Conservation (phyloP, 2,329 filamentous ascomycete species). For the Pseudogymnoascus sp. region DNA sequence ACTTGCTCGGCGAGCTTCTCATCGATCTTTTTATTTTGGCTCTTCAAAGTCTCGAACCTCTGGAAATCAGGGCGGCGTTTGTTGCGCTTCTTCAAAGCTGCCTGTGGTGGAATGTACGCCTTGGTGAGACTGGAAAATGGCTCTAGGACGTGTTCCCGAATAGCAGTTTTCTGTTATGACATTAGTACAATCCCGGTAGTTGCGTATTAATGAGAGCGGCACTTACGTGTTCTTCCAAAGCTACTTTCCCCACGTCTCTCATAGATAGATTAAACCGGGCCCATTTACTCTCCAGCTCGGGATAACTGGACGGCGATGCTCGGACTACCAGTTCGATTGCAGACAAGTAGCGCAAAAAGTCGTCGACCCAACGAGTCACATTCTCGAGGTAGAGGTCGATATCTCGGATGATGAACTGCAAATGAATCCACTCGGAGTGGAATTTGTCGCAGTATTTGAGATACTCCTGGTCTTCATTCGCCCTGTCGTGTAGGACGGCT, state of each 20-base stretch:
- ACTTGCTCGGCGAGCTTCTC: constrained; percentile 77
- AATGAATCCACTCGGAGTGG: constrained; percentile 81
- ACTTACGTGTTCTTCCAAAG: constrained; percentile 76
- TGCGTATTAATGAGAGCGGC: neutral
- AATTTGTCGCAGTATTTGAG: constrained; percentile 77
- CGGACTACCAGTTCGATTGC: constrained; percentile 79
- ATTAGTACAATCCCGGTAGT: constrained; percentile 18
- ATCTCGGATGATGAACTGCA: constrained; percentile 80
- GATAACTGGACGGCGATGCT: constrained; percentile 60
- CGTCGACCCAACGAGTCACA: constrained; percentile 69
- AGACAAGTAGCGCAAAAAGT: constrained; percentile 71
- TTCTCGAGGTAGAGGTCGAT: constrained; percentile 90
- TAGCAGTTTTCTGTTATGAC: constrained; percentile 45
- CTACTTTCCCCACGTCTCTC: constrained; percentile 75
- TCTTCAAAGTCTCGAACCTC: constrained; percentile 68
- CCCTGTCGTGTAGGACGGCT: constrained; percentile 25
- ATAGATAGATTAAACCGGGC: constrained; percentile 82
- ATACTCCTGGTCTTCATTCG: constrained; percentile 76
- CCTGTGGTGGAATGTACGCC: constrained; percentile 73
- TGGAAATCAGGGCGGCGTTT: constrained; percentile 90
- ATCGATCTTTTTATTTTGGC: constrained; percentile 77
- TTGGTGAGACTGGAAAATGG: constrained; percentile 74
- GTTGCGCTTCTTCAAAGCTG: constrained; percentile 88
- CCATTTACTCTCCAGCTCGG: constrained; percentile 91
- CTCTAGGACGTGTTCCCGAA: constrained; percentile 76